These are phyloP conservation scores for Lactarius psammicola DNA, from an alignment of 768 basidiomycete species.

Conservation along the genomic window DNA sequence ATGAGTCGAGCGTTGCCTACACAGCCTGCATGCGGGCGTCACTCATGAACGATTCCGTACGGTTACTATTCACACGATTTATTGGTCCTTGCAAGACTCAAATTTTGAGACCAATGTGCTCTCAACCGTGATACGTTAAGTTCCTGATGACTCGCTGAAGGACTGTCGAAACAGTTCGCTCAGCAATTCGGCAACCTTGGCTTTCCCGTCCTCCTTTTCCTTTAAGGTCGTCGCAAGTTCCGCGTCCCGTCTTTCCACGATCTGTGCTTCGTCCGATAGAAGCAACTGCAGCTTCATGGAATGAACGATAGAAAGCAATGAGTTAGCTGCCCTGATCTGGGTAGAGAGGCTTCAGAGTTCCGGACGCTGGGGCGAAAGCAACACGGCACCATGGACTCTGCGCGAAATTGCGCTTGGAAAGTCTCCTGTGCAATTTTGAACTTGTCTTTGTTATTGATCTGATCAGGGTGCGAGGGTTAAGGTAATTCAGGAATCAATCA, in stretches of 20 bases:
- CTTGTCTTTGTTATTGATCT: slow-evolving; percentile 89
- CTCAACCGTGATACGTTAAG: background rate
- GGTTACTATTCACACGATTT: too few species aligned
- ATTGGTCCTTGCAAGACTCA: too few species aligned
- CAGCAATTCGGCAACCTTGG: slow-evolving; percentile 60
- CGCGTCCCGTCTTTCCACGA: slow-evolving; percentile 74
- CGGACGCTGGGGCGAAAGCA: background rate
- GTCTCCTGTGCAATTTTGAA: slow-evolving; percentile 83
- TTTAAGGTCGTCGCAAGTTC: slow-evolving; percentile 64
- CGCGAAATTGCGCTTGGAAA: slow-evolving; percentile 79
- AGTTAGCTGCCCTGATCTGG: slow-evolving; percentile 82
- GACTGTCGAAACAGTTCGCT: slow-evolving; percentile 51
- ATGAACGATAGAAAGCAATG: slow-evolving; percentile 86
- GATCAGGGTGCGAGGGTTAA: background rate
- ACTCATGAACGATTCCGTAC: too few species aligned
- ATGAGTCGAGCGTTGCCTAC: too few species aligned
- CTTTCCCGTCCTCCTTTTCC: slow-evolving; percentile 62
- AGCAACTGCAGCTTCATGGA: slow-evolving; percentile 90
- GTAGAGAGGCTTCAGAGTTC: background rate
- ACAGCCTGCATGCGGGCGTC: too few species aligned
- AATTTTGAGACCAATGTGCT: too few species aligned
- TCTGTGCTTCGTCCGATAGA: slow-evolving; percentile 85
- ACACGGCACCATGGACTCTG: slow-evolving; percentile 76
- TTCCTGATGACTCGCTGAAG: background rate
- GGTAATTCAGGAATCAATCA: background rate